phyloP scores from a whole-genome alignment of 345 rosid species.

The Melaleuca alternifolia region DNA sequence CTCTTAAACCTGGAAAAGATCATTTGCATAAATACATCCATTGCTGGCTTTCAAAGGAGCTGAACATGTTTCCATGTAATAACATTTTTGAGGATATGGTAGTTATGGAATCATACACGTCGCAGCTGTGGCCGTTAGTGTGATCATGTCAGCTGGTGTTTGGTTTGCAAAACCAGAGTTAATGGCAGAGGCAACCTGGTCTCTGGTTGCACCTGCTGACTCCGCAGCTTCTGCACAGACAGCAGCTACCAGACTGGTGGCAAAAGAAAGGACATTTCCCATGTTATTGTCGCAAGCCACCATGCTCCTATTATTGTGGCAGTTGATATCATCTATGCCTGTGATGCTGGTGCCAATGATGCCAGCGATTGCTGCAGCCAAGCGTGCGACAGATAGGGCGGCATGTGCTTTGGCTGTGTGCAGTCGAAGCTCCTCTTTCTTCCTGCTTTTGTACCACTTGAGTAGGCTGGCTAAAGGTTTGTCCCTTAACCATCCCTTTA shows the following conservation, averaged over 20 bases:
- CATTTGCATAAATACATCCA: not conserved
- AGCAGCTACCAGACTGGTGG: conserved; percentile 7
- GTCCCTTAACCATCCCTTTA: conserved; percentile 6
- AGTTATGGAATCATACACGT: not conserved
- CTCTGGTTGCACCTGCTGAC: conserved; percentile 4
- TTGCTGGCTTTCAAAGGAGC: not conserved
- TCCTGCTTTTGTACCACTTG: conserved; percentile 1
- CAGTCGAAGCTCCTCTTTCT: conserved; percentile 8
- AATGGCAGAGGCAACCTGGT: conserved; percentile 5
- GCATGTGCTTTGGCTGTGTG: conserved; percentile 10
- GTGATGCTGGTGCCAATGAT: conserved; percentile 1
- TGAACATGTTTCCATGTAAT: not conserved
- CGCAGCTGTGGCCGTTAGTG: conserved; percentile 12
- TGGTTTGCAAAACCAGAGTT: conserved; percentile 7
- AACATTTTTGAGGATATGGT: not conserved
- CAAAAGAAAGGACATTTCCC: conserved; percentile 2
- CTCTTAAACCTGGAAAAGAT: conserved; percentile 6
- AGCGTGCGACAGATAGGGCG: conserved; percentile 7
- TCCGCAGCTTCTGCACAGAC: conserved; percentile 16
- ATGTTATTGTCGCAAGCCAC: not conserved
- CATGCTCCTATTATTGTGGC: not conserved
- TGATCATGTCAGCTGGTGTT: conserved; percentile 6
- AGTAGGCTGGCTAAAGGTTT: conserved; percentile 1
- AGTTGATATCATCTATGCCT: not conserved
- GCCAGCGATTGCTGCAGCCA: conserved; percentile 11